Evolutionary conservation across 805 yeast genomes (phyloP), one percentile per base, ranked within the genome.

Genomic region (Wickerhamomyces queroliae): DNA sequence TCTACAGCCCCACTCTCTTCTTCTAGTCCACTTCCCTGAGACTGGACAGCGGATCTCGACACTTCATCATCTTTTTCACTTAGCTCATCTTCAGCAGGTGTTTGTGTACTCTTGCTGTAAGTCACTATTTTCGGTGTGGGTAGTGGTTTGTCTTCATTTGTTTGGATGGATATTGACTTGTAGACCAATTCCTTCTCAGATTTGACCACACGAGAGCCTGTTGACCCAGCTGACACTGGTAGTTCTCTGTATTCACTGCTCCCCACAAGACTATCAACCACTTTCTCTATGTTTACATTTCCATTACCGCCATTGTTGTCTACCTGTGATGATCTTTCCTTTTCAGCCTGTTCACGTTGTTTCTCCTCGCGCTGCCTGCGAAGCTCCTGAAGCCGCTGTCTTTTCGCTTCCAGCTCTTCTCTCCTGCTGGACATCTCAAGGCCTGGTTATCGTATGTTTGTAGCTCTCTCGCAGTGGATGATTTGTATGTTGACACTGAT

Each of bases 401-500:
- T 62, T 46, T 78, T 76, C 38, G 73, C 74, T 49, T 78, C 83
- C 32, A 79, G 66, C 48, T 30, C 33, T 15, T 70, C 68, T 27
- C 57, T 45, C 44, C 72, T 51, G 35, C 61, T 50, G 29, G 61
- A 56, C 46, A 58, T 60, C 50, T 49, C 13, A 32, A 23, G 21
- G 33, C 29, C 40, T 37, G 36, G 36, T 36, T 33, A n/a, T n/a
- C n/a, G n/a, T n/a, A n/a, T n/a, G n/a, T n/a, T n/a, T n/a, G n/a
- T 16, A 19, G 17, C 23, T 25, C 34, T 25, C 12, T 23, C 29
- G n/a, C 19, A 26, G 6, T 17, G 5, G 10, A n/a, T 20, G 3
- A 21, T 33, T 7, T 11, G 28, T 13, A 26, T 27, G n/a, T 17
- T 18, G 13, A 12, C 11, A n/a, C n/a, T n/a, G n/a, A n/a, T n/a